Conservation (phyloP, 257 asterid species). For the Solanum etuberosum region DNA sequence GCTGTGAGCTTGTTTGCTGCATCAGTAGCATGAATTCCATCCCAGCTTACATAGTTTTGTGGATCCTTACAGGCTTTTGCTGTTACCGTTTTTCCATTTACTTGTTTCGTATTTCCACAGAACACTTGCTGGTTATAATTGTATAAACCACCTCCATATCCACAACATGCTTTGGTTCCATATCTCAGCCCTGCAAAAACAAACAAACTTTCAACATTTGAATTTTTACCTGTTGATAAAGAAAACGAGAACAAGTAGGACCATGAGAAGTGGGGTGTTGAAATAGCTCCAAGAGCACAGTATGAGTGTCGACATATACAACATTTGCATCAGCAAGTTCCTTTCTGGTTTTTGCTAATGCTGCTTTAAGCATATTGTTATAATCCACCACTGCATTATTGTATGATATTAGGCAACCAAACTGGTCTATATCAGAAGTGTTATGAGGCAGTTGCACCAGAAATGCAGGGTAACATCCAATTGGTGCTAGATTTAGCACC, state of each 20-base stretch:
- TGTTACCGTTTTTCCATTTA: slow-evolving; percentile 26
- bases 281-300: slow-evolving; percentile 57
- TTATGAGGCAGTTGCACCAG: slow-evolving; percentile 44
- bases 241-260: background rate
- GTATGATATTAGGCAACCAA: slow-evolving; percentile 42
- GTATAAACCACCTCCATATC: slow-evolving; percentile 60
- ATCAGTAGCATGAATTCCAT: slow-evolving; percentile 74
- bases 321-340: slow-evolving; percentile 45
- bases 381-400: slow-evolving; percentile 51
- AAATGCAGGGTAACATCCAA: slow-evolving; percentile 53
- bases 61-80: slow-evolving; percentile 62
- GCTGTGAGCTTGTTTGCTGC: slow-evolving; percentile 66
- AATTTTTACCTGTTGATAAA: background rate
- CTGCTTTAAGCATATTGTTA: slow-evolving; percentile 44
- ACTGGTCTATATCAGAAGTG: slow-evolving; percentile 35
- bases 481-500: slow-evolving; percentile 53
- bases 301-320: slow-evolving; percentile 42
- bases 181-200: slow-evolving; percentile 38
- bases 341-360: slow-evolving; percentile 28
- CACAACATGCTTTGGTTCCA: slow-evolving; percentile 77
- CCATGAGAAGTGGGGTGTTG: slow-evolving; percentile 64
- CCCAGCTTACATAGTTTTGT: slow-evolving; percentile 58
- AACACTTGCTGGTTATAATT: slow-evolving; percentile 37
- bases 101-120: slow-evolving; percentile 37
- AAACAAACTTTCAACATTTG: background rate